Conservation (phyloP, 2,329 filamentous ascomycete genomes). For the Blastomyces parvus region DNA sequence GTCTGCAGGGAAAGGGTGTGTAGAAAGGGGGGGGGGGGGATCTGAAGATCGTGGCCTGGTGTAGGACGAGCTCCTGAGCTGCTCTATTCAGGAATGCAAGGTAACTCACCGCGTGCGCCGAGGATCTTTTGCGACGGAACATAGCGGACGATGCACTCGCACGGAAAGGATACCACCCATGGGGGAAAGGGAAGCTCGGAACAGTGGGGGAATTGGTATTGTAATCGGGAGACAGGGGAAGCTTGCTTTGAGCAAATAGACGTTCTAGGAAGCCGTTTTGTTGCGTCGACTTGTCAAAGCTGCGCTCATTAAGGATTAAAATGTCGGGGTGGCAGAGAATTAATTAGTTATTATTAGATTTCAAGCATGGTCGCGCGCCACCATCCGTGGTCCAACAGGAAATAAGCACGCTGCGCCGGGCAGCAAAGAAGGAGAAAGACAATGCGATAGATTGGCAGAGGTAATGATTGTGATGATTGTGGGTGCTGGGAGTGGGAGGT, state of each 20-base stretch:
- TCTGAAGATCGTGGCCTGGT: background rate
- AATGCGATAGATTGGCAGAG: background rate
- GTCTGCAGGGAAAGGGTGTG: background rate
- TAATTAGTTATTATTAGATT: background rate
- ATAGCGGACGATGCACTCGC: slow-evolving; percentile 22
- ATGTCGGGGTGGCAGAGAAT: background rate
- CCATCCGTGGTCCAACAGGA: background rate
- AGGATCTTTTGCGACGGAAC: slow-evolving; percentile 35
- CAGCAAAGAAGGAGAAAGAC: background rate
- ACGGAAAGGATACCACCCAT: slow-evolving; percentile 6
- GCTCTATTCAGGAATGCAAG: background rate
- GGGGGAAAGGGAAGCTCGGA: slow-evolving; percentile 6
- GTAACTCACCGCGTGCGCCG: slow-evolving; percentile 35
- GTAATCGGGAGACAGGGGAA: background rate
- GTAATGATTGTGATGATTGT: background rate
- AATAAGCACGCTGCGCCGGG: slow-evolving; percentile 1
- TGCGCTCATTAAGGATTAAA: slow-evolving; percentile 4
- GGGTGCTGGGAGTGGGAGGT: background rate
- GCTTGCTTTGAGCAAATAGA: background rate
- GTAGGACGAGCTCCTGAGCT: slow-evolving; percentile 4
- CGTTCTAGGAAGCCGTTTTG: background rate
- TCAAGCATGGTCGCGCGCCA: background rate
- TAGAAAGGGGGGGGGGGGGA: slow-evolving; percentile 1
- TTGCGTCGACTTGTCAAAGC: background rate
- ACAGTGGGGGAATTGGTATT: slow-evolving; percentile 1